Base-by-base conservation (phyloP, 169 alveolate genomes). In the Eimeria praecox region DNA sequence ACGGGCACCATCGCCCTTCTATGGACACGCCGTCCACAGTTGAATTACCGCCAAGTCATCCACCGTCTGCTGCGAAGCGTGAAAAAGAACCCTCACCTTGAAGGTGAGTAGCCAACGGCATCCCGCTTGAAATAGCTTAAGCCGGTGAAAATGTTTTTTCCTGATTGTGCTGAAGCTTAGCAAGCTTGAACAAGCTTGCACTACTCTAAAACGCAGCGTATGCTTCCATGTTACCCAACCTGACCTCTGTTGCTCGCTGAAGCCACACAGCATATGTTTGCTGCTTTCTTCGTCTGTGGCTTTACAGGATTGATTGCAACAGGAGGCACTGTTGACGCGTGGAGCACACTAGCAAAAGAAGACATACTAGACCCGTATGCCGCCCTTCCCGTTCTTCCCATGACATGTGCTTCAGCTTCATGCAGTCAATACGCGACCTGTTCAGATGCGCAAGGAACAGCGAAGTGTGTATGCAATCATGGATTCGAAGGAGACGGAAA, bases 1-100 rank as follows among this genome's bases (percentile, higher is more conserved):
- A 94, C 97, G 27, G 98, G 98, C 73, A 93, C 97, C 62, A 97
- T 96, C 14, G 98, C 97, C 5, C 94, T 96, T 35, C 64, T 97
- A 46, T 95, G 97, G 95, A 95, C 97, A 42, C 77, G 95, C 24
- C 92, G 83, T 78, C 98, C 97, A 27, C 92, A 95, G 40, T 93
- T 97, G 66, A 85, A 95, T 33, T 94, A 94, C 73, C 95, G 95
- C n/a, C 89, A 95, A 38, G 95, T 97, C 64, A 97, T 95, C 62
- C 86, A 77, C 30, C 89, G 95, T 14, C 52, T 95, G 40, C 90
- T 95, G 9, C 82, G 95, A 64, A 90, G 94, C 78, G 94, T 83
- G 64, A 95, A 82, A 52, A 54, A 71, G 69, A 88, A 75, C 35
- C 94, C 97, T 64, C 87, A 95, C 30, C 88, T 95, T 69, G 82